A percentile compares a stretch with the other conserved stretches of the same genome.
These are phyloP conservation scores for Eucalyptus victrix DNA, from an alignment of 345 rosid species.

Conservation along the genomic window DNA sequence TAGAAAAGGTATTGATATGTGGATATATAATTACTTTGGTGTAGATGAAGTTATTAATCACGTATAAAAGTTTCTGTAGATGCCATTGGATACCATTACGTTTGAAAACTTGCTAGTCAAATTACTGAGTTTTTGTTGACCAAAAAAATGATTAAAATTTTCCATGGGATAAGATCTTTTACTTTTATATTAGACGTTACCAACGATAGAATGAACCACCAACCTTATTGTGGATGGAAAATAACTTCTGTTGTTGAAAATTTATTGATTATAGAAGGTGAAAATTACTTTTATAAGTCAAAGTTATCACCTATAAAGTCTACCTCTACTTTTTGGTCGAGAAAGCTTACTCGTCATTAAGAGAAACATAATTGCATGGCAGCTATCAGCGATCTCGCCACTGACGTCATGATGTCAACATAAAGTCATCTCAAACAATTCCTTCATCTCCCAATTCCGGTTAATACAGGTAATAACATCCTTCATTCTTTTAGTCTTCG, in stretches of 20 bases:
- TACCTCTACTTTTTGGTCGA: not conserved
- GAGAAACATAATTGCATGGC: not conserved
- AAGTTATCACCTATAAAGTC: not conserved
- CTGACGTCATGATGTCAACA: not conserved
- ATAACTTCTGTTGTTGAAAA: not conserved
- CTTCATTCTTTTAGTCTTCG: not conserved
- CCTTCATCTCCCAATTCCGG: not conserved
- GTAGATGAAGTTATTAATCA: not conserved
- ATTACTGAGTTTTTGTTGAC: not conserved
- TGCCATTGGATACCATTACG: not conserved
- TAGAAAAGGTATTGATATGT: not conserved
- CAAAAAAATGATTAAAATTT: too few relatives aligned
- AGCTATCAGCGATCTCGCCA: not conserved
- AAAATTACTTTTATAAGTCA: not conserved
- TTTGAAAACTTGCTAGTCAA: not conserved
- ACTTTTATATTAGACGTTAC: not conserved
- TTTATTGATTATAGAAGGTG: not conserved
- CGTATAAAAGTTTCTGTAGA: not conserved
- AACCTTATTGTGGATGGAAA: not conserved
- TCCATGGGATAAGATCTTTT: not conserved
- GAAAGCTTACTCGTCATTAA: not conserved
- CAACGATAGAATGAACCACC: not conserved
- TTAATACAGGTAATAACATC: not conserved
- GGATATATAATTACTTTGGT: not conserved
- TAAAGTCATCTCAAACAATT: not conserved